A percentile compares a stretch with the other conserved stretches of the same genome.
Conservation (phyloP, 306 rosid genomes). For the Luffa aegyptiaca region DNA sequence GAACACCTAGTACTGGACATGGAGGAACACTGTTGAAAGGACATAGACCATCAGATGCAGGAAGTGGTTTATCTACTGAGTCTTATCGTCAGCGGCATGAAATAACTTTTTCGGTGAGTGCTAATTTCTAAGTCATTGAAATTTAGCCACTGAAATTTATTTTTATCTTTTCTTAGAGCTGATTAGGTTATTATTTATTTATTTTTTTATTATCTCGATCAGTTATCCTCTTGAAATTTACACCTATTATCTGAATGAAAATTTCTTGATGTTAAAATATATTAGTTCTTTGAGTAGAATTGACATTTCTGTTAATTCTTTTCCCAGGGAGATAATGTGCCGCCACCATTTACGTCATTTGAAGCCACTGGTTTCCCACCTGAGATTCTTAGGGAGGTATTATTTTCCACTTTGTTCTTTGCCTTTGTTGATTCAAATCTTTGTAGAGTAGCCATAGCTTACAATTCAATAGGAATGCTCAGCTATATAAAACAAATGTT, state of each 20-base stretch:
- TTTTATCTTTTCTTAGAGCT: not conserved
- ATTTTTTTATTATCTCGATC: not conserved
- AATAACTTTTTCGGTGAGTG: conserved; percentile 70
- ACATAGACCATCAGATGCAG: conserved; percentile 48
- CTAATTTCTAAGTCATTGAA: not conserved
- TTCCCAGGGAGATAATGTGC: conserved; percentile 80
- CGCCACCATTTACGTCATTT: conserved; percentile 64
- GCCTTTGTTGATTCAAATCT: not conserved
- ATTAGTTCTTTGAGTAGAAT: not conserved
- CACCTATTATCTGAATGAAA: not conserved
- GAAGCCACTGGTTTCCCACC: conserved; percentile 72
- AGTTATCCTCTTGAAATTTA: not conserved
- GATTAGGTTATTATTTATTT: not conserved
- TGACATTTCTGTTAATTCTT: not conserved
- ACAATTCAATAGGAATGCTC: conserved; percentile 28
- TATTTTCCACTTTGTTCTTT: conserved; percentile 8
- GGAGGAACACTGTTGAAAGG: conserved; percentile 39
- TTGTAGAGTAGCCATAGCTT: conserved; percentile 21
- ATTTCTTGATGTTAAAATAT: not conserved
- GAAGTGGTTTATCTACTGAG: conserved; percentile 59
- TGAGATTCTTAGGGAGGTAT: conserved; percentile 97
- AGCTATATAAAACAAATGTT: conserved; percentile 35
- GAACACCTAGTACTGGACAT: conserved; percentile 29
- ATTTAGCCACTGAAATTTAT: not conserved
- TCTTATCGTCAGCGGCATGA: conserved; percentile 79